These are phyloP conservation scores for Azolla pinnata DNA, from an alignment of 75 land plant species.

Conservation along the genomic window DNA sequence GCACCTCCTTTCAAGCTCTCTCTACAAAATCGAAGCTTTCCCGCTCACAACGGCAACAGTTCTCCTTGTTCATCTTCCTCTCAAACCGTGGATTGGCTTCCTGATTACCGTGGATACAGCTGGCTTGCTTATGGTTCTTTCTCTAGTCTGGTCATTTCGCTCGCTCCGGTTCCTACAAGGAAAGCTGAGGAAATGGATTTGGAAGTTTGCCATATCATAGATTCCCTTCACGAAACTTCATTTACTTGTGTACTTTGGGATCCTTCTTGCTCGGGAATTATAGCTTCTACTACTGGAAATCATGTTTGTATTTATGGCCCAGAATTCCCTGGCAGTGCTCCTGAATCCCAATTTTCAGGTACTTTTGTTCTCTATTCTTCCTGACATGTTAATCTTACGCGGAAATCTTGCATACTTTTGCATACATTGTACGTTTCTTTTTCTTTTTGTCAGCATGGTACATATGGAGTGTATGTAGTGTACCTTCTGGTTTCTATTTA, in stretches of 20 bases:
- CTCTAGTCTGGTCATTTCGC: conserved; percentile 60
- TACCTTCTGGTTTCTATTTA: no score
- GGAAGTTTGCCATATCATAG: conserved; percentile 31
- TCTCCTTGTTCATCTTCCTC: no score
- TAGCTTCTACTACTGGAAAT: conserved; percentile 41
- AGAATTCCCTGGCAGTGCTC: background rate
- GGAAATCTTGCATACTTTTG: no score
- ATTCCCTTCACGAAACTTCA: background rate
- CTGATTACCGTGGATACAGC: conserved; percentile 58
- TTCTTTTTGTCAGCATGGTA: no score
- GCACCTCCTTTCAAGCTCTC: conserved; percentile 35
- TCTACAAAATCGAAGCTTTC: conserved; percentile 43
- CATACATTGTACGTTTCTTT: no score
- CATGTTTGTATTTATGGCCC: conserved; percentile 25
- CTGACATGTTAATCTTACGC: no score
- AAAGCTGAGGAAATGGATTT: conserved; percentile 22
- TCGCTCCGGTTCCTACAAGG: conserved; percentile 47
- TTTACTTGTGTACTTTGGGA: conserved; percentile 8
- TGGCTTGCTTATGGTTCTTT: conserved; percentile 92
- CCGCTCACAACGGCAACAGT: conserved; percentile 64
- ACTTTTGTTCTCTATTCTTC: background rate
- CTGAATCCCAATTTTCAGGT: background rate
- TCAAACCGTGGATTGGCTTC: conserved; percentile 60
- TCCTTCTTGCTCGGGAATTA: conserved; percentile 27
- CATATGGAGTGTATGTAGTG: no score